These are phyloP conservation scores for Chlorella sp. DNA, from an alignment of 139 green algal species.

Conservation along the genomic window DNA sequence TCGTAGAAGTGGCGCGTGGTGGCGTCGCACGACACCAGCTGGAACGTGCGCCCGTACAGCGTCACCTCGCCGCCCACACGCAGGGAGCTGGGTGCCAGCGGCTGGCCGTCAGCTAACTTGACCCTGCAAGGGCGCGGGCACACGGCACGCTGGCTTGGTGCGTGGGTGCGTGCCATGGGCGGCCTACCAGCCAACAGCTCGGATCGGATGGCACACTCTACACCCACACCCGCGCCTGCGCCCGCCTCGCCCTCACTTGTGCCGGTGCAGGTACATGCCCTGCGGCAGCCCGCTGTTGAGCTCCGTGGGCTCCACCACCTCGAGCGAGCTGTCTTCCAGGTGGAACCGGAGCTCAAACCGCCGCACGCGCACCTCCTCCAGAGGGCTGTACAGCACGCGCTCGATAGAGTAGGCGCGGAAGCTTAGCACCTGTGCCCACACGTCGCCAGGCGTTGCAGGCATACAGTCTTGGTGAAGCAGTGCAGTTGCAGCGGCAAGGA, in stretches of 20 bases:
- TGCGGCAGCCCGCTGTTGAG: conserved; percentile 69
- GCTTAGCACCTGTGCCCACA: conserved; percentile 53
- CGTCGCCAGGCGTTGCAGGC: background rate
- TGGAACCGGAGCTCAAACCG: conserved; percentile 49
- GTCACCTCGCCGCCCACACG: conserved; percentile 16
- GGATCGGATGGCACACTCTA: background rate
- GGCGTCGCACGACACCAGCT: conserved; percentile 16
- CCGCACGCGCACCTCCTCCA: conserved; percentile 25
- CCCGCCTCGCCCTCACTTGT: conserved; percentile 21
- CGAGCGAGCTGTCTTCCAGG: conserved; percentile 67
- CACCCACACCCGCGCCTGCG: background rate
- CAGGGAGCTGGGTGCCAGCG: conserved; percentile 23
- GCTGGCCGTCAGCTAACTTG: conserved; percentile 15
- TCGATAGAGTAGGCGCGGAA: conserved; percentile 72
- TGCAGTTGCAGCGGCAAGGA: background rate
- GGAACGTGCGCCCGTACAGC: conserved; percentile 31
- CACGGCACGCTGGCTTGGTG: no score
- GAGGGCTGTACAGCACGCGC: conserved; percentile 20
- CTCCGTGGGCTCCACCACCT: conserved; percentile 65
- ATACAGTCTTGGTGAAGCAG: background rate
- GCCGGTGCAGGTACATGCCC: conserved; percentile 61
- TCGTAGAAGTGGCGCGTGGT: conserved; percentile 15
- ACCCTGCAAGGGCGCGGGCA: conserved; percentile 16
- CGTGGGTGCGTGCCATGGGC: no score
- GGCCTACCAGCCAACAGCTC: no score